Base-by-base conservation (phyloP, 495 filamentous ascomycete genomes). In the Podospora pseudoanserina region DNA sequence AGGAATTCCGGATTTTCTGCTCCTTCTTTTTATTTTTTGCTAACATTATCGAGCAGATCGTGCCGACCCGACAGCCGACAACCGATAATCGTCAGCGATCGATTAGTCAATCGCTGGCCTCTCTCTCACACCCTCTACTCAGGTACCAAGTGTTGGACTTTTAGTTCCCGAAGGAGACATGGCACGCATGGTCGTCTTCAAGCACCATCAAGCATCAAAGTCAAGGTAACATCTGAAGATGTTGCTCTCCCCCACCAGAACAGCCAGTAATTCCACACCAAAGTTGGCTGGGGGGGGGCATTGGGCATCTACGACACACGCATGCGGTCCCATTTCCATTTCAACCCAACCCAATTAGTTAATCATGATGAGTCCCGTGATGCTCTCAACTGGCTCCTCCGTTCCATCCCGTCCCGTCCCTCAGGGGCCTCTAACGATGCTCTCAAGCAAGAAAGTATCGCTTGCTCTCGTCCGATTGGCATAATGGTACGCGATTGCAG, bases 301-400 rank as follows among this genome's bases (percentile, higher is more conserved):
- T 63, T 63, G 61, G 61, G 61, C 61, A 63, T 63, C 61, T 28
- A 63, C 61, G 59, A 63, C 61, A 44, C 61, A 39, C 60, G 18
- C 61, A 27, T 61, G 23, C 55, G 9, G 39, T 26, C 13, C 55
- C 55, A 16, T 61, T 32, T 61, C 28, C 61, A 28, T 63, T 49
- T 39, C 30, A 49, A 63, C 61, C 61, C 61, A 63, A 63, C 61
- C 30, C 32, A 39, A 49, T 49, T 49, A 49, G 39, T 49, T 11
- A 49, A 49, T 49, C 39, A 18, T 49, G 39, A 6, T 49, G 6
- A 49, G 28, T 63, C 61, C 20, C 28, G 32, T 49, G 28, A 49
- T 49, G 39, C 39, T 49, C 39, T 49, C 39, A 49, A 49, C 5
- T 49, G 39, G 39, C 39, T 49, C 39, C 39, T 49, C 39, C 39